Conservation (phyloP, 129 eudicot genomes). For the Lactuca saligna region DNA sequence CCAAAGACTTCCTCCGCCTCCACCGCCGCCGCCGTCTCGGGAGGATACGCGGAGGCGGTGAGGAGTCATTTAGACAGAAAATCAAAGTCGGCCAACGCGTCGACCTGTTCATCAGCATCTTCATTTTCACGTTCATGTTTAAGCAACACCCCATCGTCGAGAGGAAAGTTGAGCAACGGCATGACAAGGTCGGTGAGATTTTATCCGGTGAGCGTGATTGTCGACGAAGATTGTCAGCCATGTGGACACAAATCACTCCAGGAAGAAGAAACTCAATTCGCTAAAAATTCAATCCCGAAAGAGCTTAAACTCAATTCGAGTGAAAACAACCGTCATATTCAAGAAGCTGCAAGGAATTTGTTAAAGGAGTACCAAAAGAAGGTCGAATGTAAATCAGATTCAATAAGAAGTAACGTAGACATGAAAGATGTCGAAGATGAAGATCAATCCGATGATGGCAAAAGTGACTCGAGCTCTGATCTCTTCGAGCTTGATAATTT, state of each 20-base stretch:
- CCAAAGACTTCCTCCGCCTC: slow-evolving; percentile 18
- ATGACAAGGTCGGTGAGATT: slow-evolving; percentile 61
- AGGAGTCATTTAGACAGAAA: slow-evolving; percentile 15
- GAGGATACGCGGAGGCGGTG: slow-evolving; percentile 9
- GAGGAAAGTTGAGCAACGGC: slow-evolving; percentile 37
- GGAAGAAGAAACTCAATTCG: slow-evolving; percentile 10
- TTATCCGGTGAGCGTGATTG: slow-evolving; percentile 56
- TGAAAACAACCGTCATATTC: slow-evolving; percentile 47
- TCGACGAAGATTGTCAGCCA: slow-evolving; percentile 60
- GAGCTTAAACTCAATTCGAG: slow-evolving; percentile 31
- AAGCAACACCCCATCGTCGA: slow-evolving; percentile 65
- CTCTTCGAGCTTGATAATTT: slow-evolving; percentile 75
- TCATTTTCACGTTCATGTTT: slow-evolving; percentile 72
- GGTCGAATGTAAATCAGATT: slow-evolving; percentile 22
- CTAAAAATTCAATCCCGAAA: slow-evolving; percentile 22
- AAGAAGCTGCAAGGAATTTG: slow-evolving; percentile 56
- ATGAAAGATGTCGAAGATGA: slow-evolving; percentile 14
- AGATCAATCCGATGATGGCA: slow-evolving; percentile 42
- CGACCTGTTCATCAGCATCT: slow-evolving; percentile 75
- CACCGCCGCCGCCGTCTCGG: slow-evolving; percentile 1
- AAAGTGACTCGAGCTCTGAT: slow-evolving; percentile 76
- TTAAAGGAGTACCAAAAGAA: slow-evolving; percentile 48
- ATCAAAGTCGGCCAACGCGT: slow-evolving; percentile 42
- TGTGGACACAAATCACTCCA: slow-evolving; percentile 50
- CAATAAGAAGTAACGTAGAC: neutral